Evolutionary conservation across 305 asterid species (phyloP).

Genomic region (Fraxinus baroniana): DNA sequence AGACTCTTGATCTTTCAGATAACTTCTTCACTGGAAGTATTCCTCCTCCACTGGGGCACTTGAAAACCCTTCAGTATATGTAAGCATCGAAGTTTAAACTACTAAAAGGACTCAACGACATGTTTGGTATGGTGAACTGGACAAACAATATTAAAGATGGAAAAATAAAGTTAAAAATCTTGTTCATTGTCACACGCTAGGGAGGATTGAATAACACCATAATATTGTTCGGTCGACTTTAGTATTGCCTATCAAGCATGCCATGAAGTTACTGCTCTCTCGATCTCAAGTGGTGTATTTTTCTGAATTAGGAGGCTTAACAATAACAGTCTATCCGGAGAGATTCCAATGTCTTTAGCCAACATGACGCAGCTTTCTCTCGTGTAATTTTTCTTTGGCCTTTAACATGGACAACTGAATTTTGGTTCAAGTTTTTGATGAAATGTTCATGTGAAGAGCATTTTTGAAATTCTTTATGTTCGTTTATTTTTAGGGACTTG

Average conservation of each 20-base stretch:
- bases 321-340: constrained; percentile 38
- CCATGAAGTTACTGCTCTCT: background rate
- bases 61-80: constrained; percentile 72
- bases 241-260: background rate
- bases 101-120: background rate
- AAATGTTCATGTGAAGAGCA: background rate
- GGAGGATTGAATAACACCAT: background rate
- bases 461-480: constrained; percentile 9
- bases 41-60: constrained; percentile 62
- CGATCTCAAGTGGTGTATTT: background rate
- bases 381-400: constrained; percentile 28
- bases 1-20: constrained; percentile 81
- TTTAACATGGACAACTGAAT: background rate
- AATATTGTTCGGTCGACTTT: background rate
- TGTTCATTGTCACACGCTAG: background rate
- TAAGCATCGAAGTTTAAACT: constrained; percentile 24
- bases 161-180: background rate
- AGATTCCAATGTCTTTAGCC: constrained; percentile 39
- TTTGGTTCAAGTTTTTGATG: background rate
- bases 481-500: constrained; percentile 36
- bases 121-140: background rate
- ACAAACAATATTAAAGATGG: background rate
- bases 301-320: constrained; percentile 40
- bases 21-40: constrained; percentile 62
- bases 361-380: constrained; percentile 43